phyloP scores from a whole-genome alignment of 805 yeast species.

The Limtongia smithiae region DNA sequence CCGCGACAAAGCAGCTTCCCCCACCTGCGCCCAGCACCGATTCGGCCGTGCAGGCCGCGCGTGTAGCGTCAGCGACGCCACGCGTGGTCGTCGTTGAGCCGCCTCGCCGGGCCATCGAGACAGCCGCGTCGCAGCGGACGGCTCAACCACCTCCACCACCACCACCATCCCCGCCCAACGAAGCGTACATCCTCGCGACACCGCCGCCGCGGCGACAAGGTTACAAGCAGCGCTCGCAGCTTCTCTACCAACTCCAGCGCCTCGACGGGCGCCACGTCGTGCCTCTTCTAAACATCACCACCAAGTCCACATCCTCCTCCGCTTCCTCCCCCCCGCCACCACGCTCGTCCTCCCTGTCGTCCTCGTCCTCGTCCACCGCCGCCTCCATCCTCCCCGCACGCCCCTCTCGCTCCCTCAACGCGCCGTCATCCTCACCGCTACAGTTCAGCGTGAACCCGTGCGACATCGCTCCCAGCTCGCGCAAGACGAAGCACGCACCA shows the following conservation, averaged over 20 bases:
- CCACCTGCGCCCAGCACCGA: no score
- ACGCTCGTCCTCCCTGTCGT: neutral
- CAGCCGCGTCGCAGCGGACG: neutral
- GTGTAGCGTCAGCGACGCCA: no score
- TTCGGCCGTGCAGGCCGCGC: no score
- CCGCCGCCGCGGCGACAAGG: slow-evolving; percentile 16
- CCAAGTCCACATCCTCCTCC: neutral
- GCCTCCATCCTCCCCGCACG: no score
- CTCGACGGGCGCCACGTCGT: slow-evolving; percentile 4
- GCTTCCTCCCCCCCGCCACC: neutral
- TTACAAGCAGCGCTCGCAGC: neutral
- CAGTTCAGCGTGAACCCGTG: neutral
- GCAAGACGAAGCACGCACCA: slow-evolving; percentile 1
- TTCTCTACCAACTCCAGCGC: slow-evolving; percentile 15
- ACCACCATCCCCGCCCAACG: neutral
- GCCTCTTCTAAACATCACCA: slow-evolving; percentile 9
- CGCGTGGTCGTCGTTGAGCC: no score
- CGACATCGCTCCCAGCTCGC: neutral
- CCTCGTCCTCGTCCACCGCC: no score
- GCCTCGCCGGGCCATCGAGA: no score
- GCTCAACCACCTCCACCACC: neutral
- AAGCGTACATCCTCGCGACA: slow-evolving; percentile 11
- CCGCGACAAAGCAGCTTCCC: no score
- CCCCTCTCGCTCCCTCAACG: neutral
- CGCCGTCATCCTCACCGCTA: neutral